Evolutionary conservation across 2,329 filamentous ascomycete genomes (phyloP), one percentile per base, ranked within the genome.

Genomic region (Exophiala mesophila): DNA sequence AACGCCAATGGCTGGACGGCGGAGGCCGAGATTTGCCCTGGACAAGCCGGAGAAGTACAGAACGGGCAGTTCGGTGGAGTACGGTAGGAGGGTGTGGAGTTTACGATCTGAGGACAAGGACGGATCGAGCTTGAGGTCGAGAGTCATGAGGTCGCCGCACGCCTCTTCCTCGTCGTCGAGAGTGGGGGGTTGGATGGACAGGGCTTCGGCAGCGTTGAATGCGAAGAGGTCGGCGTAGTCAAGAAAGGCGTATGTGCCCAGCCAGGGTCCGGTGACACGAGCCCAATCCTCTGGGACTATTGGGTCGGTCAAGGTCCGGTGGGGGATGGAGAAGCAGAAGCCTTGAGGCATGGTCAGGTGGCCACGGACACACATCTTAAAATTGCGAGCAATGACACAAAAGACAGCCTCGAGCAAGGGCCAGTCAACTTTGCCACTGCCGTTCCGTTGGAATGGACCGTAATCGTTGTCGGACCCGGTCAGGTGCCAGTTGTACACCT

Each of bases 41-140:
- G 54, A 57, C 9, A 43, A n/a, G n/a, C 54, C 54, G 3, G 42
- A 49, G 42, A 57, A 54, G 36, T 46, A 53, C 13, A 57, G 29
- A 10, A 37, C 26, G 2, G 54, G 54, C 12, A 54, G 34, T 28
- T 50, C 47, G 13, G 49, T 29, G 33, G 38, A 49, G 12, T 47
- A 34, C 4, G 54, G 51, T 10, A 57, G 48, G 10, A 36, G 21
- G 3, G 51, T 48, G 7, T 42, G 17, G 16, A 57, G 31, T 4
- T 19, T 39, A 3, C 42, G 41, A 37, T 57, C 53, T 3, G 46
- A 28, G 15, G 36, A 31, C 7, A 57, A 9, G 6, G 20, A 24
- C 28, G 40, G 37, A 37, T 55, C 49, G 15, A 55, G 40, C 29
- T 53, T 45, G 36, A 57, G 44, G 7, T 50, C 44, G 24, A 57